Evolutionary conservation across 305 asterid species (phyloP).

Genomic region (Solanum chacoense): DNA sequence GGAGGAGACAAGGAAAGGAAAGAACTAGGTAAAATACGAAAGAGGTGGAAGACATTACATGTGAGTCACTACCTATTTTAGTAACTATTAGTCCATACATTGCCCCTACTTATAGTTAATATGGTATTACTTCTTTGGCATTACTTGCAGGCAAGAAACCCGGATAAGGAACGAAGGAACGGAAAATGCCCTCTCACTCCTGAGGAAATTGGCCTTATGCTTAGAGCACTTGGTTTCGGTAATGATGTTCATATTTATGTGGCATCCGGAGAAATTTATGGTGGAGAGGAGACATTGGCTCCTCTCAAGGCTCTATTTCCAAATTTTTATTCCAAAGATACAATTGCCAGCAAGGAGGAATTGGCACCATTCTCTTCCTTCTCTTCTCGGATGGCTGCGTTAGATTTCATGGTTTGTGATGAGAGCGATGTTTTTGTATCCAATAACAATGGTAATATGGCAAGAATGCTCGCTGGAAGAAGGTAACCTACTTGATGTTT

Average conservation of each 20-base stretch:
- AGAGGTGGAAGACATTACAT: slow-evolving; percentile 61
- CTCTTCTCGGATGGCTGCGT: slow-evolving; percentile 77
- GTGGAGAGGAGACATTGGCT: slow-evolving; percentile 57
- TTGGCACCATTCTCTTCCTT: slow-evolving; percentile 41
- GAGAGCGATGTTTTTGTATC: slow-evolving; percentile 68
- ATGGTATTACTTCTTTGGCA: background rate
- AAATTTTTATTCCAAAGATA: slow-evolving; percentile 59
- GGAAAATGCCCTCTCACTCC: slow-evolving; percentile 73
- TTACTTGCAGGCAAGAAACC: slow-evolving; percentile 33
- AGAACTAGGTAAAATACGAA: slow-evolving; percentile 44
- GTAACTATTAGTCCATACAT: background rate
- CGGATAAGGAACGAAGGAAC: slow-evolving; percentile 54
- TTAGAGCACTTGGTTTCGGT: slow-evolving; percentile 65
- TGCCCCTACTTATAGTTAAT: background rate
- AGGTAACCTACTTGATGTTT: slow-evolving; percentile 21
- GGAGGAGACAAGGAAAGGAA: slow-evolving; percentile 56
- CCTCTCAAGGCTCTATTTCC: slow-evolving; percentile 76
- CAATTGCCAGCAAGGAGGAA: slow-evolving; percentile 52
- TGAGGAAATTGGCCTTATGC: slow-evolving; percentile 73
- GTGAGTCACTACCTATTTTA: slow-evolving; percentile 23
- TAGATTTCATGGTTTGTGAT: slow-evolving; percentile 71
- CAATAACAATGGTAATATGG: slow-evolving; percentile 83
- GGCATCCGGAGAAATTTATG: slow-evolving; percentile 68
- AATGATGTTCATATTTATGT: slow-evolving; percentile 70
- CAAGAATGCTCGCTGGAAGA: slow-evolving; percentile 66